Base-by-base conservation (phyloP, 129 eudicot species). In the Arctium lappa region DNA sequence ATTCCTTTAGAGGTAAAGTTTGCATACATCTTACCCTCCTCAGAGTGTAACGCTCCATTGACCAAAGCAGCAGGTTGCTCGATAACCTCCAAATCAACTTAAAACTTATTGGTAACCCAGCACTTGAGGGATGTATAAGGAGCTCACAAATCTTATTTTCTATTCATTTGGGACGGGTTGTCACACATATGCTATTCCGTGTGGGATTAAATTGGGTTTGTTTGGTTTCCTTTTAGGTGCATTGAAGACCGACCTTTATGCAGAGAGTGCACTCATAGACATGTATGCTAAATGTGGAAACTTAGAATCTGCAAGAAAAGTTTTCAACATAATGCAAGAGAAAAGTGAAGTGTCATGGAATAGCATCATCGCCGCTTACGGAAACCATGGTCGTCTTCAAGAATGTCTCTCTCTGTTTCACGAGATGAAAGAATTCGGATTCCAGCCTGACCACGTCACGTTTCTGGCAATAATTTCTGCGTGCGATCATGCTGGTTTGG, bases 341-440 rank as follows among this genome's bases (percentile, higher is more conserved):
- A 89, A 81, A 82, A 91, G 92, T 66, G 97, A 91, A 86, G 97
- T 95, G 48, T 92, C 97, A 15, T 95, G 98, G 98, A 95, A 90
- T 75, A 91, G 94, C 72, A 95, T 95, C 10, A 86, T 95, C 62
- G 86, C 93, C 44, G 97, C 97, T 15, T 91, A 91, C 44, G 97
- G 98, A 63, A 91, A 83, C 69, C 97, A 95, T 27, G 97, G 97
- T 31, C 83, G 8, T 65, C 86, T 89, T 27, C 77, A 84, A 37
- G 92, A 91, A 33, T 86, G 89, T 74, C 72, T 92, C 13, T 80
- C 80, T 40, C 83, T 91, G 9, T 91, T 92, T 66, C 74, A 83
- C 66, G 84, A 82, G 79, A 94, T 94, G 97, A 72, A 87, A 80
- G 65, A 80, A 9, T 76, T 53, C 13, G 93, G 94, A 1, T 88